Percentiles rank a stretch among this genome's conserved stretches.
Evolutionary conservation across 306 rosid species (phyloP).

Genomic region (Senna siamea): DNA sequence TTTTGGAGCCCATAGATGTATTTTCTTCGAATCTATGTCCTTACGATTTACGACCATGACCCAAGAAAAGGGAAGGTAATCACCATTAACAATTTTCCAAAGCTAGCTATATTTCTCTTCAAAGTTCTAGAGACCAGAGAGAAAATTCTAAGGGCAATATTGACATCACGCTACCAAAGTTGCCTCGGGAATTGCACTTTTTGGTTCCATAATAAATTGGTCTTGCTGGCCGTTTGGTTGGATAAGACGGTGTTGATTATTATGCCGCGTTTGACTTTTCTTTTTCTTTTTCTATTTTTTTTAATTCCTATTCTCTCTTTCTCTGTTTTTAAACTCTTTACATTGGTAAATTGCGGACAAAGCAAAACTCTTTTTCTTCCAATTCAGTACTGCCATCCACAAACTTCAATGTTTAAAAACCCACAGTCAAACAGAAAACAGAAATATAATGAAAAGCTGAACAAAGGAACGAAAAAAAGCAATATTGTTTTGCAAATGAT

Average conservation of each 20-base stretch:
- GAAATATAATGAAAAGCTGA: too few species aligned
- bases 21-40: background rate
- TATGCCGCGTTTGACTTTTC: constrained; percentile 51
- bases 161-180: background rate
- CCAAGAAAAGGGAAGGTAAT: background rate
- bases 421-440: background rate
- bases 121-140: too few species aligned
- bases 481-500: too few species aligned
- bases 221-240: constrained; percentile 41
- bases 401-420: background rate
- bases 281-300: background rate
- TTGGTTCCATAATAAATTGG: background rate
- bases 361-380: background rate
- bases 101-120: too few species aligned
- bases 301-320: background rate
- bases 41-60: background rate
- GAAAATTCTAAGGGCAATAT: background rate
- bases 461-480: too few species aligned
- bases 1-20: background rate
- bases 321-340: background rate
- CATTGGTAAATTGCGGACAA: background rate
- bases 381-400: background rate
- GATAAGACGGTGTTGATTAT: constrained; percentile 50
- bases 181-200: constrained; percentile 22
- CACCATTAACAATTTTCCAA: too few species aligned